Base-by-base conservation (phyloP, 1,284 basidiomycete genomes). In the Trichosporon coremiiforme region DNA sequence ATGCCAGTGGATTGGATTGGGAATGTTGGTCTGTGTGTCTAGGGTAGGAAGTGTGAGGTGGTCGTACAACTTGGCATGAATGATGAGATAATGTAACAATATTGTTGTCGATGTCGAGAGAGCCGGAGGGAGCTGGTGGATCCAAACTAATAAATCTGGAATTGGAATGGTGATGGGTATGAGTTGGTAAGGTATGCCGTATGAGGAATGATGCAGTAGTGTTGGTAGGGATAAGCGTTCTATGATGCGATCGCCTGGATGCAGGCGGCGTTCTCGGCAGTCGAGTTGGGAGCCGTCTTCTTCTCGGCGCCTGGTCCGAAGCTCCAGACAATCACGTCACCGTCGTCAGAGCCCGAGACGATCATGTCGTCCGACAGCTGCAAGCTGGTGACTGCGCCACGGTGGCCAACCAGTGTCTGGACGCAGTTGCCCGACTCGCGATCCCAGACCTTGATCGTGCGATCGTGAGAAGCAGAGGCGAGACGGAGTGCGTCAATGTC, bases 311-410 rank as follows among this genome's bases (percentile, higher is more conserved):
- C 66, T 45, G 78, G 79, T 29, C 79, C 87, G 77, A 95, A 95
- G 81, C 87, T 90, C 93, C 93, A 95, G 35, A 94, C 75, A 75
- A 82, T 80, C 17, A 83, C 77, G 69, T 79, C 80, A 15, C 80
- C 79, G 68, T 82, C 82, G 65, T 81, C 80, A 75, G 93, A 92
- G 2, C 95, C 96, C 35, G 93, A 95, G 6, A 98, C 90, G 70
- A 98, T 93, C 85, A 95, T 95, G 82, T 98, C 95, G 81, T 98
- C 96, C 1, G 92, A 93, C 2, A 99, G 87, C 38, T 89, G 90
- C 41, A 98, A 85, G 76, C 93, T 94, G 22, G 93, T 98, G 64
- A 98, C 95, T 2, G 96, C 94, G 35, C 93, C 95, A 63, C 93
- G 88, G 81, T 99, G 97, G 1, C 95, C 96, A 20, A 97, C 92